A percentile compares a stretch with the other conserved stretches of the same genome.
Evolutionary conservation across 1,139 yeast species (phyloP).

Genomic region (Williopsis jadinii): DNA sequence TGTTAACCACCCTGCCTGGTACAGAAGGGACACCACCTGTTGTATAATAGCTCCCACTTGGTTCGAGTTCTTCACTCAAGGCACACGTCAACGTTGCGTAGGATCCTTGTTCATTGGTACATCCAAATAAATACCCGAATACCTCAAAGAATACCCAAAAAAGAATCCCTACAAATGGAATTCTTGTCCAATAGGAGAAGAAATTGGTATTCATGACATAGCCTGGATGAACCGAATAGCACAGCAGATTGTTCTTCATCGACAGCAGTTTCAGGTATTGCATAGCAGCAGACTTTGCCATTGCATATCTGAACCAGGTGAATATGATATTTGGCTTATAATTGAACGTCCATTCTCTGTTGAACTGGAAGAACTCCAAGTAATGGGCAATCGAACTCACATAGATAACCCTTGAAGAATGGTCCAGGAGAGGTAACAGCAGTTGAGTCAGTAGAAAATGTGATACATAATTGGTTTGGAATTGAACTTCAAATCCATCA

Average conservation of each 20-base stretch:
- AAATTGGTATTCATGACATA: slow-evolving; percentile 73
- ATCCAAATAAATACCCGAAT: slow-evolving; percentile 65
- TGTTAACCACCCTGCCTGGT: slow-evolving; percentile 54
- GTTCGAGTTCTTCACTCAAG: slow-evolving; percentile 44
- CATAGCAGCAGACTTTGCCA: slow-evolving; percentile 75
- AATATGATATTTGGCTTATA: slow-evolving; percentile 58
- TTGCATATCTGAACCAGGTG: slow-evolving; percentile 74
- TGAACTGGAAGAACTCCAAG: slow-evolving; percentile 44
- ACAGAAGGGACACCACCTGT: slow-evolving; percentile 49
- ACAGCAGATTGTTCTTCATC: slow-evolving; percentile 49
- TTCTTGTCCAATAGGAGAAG: slow-evolving; percentile 66
- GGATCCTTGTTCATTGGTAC: slow-evolving; percentile 65
- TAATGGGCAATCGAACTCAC: slow-evolving; percentile 66
- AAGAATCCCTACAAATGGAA: slow-evolving; percentile 68
- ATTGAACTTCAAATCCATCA: slow-evolving; percentile 74
- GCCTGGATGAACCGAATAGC: slow-evolving; percentile 79
- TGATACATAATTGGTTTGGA: slow-evolving; percentile 73
- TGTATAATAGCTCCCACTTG: slow-evolving; percentile 63
- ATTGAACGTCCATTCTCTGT: slow-evolving; percentile 46
- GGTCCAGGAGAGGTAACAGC: slow-evolving; percentile 45
- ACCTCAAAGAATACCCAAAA: slow-evolving; percentile 66
- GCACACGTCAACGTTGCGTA: slow-evolving; percentile 61
- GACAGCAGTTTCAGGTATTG: slow-evolving; percentile 67
- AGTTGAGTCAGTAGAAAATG: slow-evolving; percentile 66
- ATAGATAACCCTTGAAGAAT: slow-evolving; percentile 47